phyloP scores from a whole-genome alignment of 2,329 filamentous ascomycete species.

The Aspergillus pseudoviridinutans region DNA sequence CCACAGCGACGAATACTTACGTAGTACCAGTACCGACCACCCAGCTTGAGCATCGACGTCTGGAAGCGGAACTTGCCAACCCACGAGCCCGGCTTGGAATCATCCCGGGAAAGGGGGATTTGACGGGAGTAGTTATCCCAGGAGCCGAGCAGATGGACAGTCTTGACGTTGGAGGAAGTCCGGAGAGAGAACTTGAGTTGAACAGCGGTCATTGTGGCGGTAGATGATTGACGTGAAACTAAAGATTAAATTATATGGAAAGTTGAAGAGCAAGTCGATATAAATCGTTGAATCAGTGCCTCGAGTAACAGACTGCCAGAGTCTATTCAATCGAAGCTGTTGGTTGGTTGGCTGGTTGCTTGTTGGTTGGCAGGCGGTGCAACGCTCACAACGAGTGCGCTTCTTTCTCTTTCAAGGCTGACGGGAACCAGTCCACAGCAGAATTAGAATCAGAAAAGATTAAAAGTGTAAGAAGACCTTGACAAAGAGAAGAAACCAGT shows the following conservation, averaged over 20 bases:
- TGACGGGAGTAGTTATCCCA: constrained; percentile 97
- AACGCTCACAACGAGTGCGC: constrained; percentile 12
- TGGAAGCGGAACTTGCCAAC: constrained; percentile 96
- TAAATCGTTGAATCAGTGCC: constrained; percentile 14
- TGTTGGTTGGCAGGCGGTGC: constrained; percentile 15
- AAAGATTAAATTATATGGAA: constrained; percentile 23
- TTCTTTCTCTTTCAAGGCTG: constrained; percentile 14
- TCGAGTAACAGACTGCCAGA: constrained; percentile 27
- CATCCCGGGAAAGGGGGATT: constrained; percentile 88
- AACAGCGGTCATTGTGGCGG: constrained; percentile 72
- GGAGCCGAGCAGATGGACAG: constrained; percentile 92
- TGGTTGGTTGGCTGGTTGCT: constrained; percentile 7
- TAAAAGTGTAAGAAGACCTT: constrained; percentile 4
- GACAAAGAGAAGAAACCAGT: constrained; percentile 5
- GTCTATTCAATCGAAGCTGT: constrained; percentile 16
- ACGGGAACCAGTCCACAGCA: constrained; percentile 33
- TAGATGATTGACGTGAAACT: constrained; percentile 30
- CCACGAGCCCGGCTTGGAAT: constrained; percentile 84
- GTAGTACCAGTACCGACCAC: constrained; percentile 99
- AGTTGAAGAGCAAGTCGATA: constrained; percentile 15
- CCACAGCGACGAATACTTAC: constrained; percentile 35
- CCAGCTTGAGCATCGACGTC: constrained; percentile 76
- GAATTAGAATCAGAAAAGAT: constrained; percentile 18
- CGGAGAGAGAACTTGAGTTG: constrained; percentile 95
- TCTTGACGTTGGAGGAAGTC: constrained; percentile 94